A percentile compares a stretch with the other conserved stretches of the same genome.
phyloP scores from a whole-genome alignment of 23 red algal genomes.

The Gracilaria gracilis region DNA sequence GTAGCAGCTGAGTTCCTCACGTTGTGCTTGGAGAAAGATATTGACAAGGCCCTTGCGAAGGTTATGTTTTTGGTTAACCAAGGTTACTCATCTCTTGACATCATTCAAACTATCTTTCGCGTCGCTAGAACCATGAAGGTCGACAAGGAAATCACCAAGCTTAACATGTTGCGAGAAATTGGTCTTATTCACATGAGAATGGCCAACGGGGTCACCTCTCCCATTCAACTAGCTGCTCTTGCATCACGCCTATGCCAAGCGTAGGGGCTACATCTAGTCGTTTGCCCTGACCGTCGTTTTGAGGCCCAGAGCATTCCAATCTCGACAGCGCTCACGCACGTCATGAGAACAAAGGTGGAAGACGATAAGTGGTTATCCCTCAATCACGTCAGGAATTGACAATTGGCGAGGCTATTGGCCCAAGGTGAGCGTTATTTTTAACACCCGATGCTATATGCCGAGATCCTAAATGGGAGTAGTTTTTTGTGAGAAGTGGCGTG shows the following conservation, averaged over 20 bases:
- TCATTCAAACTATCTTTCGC: constrained; percentile 93
- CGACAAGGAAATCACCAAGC: constrained; percentile 73
- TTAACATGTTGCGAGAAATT: constrained; percentile 84
- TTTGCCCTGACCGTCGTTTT: neutral
- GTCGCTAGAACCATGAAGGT: constrained; percentile 77
- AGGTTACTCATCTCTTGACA: constrained; percentile 90
- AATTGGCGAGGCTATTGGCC: neutral
- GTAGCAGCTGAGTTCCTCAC: constrained; percentile 77
- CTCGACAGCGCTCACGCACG: neutral
- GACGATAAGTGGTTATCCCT: neutral
- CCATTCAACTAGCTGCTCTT: constrained; percentile 88
- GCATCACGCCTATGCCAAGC: constrained; percentile 70
- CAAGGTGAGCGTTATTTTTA: neutral
- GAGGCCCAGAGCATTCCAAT: neutral
- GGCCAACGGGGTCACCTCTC: constrained; percentile 71
- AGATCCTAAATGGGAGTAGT: neutral
- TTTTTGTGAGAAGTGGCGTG: neutral
- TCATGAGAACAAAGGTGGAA: neutral
- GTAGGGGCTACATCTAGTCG: neutral
- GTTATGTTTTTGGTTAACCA: constrained; percentile 72
- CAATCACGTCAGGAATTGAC: neutral
- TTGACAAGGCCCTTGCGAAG: constrained; percentile 80
- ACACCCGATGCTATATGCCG: neutral
- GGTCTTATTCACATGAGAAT: constrained; percentile 94
- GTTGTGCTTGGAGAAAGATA: constrained; percentile 65